These are phyloP conservation scores for Monosporascus sp. DNA, from an alignment of 2,329 filamentous ascomycete genomes.

Conservation along the genomic window DNA sequence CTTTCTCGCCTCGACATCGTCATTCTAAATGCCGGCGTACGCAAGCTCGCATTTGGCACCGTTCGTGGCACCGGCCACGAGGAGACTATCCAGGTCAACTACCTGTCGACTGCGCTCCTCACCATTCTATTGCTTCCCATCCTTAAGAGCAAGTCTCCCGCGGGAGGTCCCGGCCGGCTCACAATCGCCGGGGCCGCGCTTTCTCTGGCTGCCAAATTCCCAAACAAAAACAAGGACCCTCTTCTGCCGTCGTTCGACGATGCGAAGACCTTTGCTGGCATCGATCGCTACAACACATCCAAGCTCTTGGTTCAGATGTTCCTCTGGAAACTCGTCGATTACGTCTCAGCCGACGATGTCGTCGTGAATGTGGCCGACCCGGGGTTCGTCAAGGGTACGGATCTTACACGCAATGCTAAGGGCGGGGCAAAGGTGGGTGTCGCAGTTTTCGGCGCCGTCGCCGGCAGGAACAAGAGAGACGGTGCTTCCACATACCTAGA, in stretches of 20 bases:
- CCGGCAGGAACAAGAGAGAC: constrained; percentile 27
- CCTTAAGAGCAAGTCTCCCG: constrained; percentile 19
- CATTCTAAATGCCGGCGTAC: constrained; percentile 40
- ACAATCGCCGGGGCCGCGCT: constrained; percentile 9
- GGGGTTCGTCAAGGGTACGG: constrained; percentile 37
- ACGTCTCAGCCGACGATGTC: constrained; percentile 33
- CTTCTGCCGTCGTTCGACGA: constrained; percentile 27
- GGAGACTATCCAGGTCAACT: constrained; percentile 34
- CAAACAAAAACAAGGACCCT: constrained; percentile 14
- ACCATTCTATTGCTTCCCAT: constrained; percentile 27
- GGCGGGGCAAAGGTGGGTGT: constrained; percentile 8
- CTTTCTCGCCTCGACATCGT: constrained; percentile 36
- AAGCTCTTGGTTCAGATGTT: constrained; percentile 6
- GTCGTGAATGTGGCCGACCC: constrained; percentile 43
- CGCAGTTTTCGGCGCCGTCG: constrained; percentile 8
- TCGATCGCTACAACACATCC: constrained; percentile 19
- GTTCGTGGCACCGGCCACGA: constrained; percentile 31
- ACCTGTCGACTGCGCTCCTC: constrained; percentile 30
- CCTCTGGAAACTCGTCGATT: constrained; percentile 29
- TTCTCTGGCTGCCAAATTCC: constrained; percentile 15
- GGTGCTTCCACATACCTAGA: constrained; percentile 44
- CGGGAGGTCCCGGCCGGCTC: not conserved
- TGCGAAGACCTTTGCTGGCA: constrained; percentile 13
- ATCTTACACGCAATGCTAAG: constrained; percentile 27
- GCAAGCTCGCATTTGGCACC: constrained; percentile 14